Conservation (phyloP, 805 yeast genomes). For the Jamesozyma lodderae region DNA sequence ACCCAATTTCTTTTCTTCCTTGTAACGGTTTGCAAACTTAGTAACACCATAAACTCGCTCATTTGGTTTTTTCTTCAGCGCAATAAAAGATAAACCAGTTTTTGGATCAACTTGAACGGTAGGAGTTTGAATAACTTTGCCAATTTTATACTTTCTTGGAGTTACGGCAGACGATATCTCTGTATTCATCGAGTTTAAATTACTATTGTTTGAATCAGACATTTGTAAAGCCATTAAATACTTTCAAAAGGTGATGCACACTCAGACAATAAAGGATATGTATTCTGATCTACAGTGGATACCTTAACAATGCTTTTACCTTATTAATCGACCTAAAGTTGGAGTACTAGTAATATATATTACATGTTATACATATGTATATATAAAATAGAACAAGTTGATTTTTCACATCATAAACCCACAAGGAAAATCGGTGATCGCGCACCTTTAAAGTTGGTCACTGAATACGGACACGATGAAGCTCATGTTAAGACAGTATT, state of each 20-base stretch:
- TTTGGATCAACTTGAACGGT: constrained; percentile 21
- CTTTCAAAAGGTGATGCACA: not conserved
- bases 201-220: not conserved
- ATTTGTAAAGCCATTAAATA: not conserved
- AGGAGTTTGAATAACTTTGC: constrained; percentile 29
- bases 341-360: too few species aligned
- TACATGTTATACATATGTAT: too few species aligned
- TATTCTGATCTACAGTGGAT: too few species aligned
- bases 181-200: not conserved
- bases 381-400: too few species aligned
- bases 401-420: too few species aligned
- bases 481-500: too few species aligned
- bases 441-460: too few species aligned
- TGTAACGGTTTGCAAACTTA: constrained; percentile 22
- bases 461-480: too few species aligned
- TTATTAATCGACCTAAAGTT: too few species aligned
- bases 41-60: constrained; percentile 29
- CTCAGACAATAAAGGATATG: not conserved
- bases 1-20: constrained; percentile 46
- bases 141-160: constrained; percentile 24
- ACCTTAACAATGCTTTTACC: too few species aligned
- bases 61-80: constrained; percentile 17
- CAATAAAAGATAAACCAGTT: constrained; percentile 23
- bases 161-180: not conserved
- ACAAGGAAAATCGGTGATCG: too few species aligned